Evolutionary conservation across 164 flowering plant species (phyloP), one percentile per base, ranked within the genome.

Genomic region (Nymphaea colorata): DNA sequence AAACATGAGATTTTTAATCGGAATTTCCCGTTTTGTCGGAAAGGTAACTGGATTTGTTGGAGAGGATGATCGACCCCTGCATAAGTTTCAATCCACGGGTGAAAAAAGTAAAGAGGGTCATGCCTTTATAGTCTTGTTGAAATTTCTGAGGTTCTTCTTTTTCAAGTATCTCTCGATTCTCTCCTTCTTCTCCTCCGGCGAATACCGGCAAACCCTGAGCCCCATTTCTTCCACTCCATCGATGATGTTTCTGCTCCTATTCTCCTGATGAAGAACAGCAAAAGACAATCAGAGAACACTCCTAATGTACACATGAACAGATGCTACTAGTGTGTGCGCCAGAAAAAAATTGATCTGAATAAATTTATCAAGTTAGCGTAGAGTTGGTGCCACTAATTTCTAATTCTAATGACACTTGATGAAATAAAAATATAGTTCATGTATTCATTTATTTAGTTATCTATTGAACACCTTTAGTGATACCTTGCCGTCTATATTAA

Each of bases 121-220:
- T 51, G 57, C 97, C 93, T 91, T 91, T 64, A 91, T 87, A 43
- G 91, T 91, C 78, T 91, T 91, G 81, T 82, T 87, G 81, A 85
- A 91, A 76, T 91, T 91, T 68, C 97, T 86, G 78, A 84, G 90
- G 69, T 84, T 89, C 84, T 87, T 83, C 77, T 91, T 91, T 82
- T 86, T 87, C 72, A 89, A 68, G 68, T 91, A 91, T 59, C 86
- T 82, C 2, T 80, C 76, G 70, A 91, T 91, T 69, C 84, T 85
- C 17, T 81, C 82, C 68, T 82, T 91, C 78, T 90, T 86, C 76
- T 89, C 96, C 75, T 89, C 96, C 11, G 68, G 83, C 0, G 93
- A 76, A 68, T 89, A 91, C 47, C 82, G 70, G 3, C 85, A 83
- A 15, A 86, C 82, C 69, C 83, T 87, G 44, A 65, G 53, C 51